Conservation (phyloP, 768 basidiomycete genomes). For the Mycena filopes region DNA sequence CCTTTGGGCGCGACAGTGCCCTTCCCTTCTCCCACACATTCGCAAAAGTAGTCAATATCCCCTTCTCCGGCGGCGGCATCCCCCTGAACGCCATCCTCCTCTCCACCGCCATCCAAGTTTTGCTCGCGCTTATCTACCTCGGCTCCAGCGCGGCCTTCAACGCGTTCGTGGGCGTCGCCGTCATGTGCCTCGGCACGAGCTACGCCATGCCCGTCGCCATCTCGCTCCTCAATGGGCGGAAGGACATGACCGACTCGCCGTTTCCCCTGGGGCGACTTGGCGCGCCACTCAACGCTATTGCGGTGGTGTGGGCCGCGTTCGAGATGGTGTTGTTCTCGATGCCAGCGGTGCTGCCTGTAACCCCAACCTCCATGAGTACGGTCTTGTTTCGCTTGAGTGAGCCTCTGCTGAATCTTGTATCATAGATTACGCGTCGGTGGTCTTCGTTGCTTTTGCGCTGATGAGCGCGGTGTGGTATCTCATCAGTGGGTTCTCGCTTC, state of each 20-base stretch:
- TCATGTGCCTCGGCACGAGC: constrained; percentile 73
- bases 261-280: constrained; percentile 62
- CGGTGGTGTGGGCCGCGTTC: constrained; percentile 69
- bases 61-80: constrained; percentile 52
- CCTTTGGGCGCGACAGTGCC: constrained; percentile 74
- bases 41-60: constrained; percentile 56
- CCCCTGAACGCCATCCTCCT: constrained; percentile 71
- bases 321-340: constrained; percentile 76
- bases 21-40: constrained; percentile 65
- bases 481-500: constrained; percentile 53
- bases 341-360: constrained; percentile 71
- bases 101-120: constrained; percentile 65
- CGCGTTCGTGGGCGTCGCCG: constrained; percentile 73
- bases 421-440: constrained; percentile 73
- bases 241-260: constrained; percentile 58
- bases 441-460: constrained; percentile 69
- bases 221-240: constrained; percentile 56
- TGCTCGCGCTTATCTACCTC: constrained; percentile 72
- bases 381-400: background rate
- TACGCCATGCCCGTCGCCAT: constrained; percentile 72
- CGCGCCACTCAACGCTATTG: constrained; percentile 55
- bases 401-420: background rate
- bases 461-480: constrained; percentile 72
- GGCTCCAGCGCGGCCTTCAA: constrained; percentile 73
- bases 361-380: constrained; percentile 59